Base-by-base conservation (phyloP, 306 rosid species). In the Vigna unguiculata region DNA sequence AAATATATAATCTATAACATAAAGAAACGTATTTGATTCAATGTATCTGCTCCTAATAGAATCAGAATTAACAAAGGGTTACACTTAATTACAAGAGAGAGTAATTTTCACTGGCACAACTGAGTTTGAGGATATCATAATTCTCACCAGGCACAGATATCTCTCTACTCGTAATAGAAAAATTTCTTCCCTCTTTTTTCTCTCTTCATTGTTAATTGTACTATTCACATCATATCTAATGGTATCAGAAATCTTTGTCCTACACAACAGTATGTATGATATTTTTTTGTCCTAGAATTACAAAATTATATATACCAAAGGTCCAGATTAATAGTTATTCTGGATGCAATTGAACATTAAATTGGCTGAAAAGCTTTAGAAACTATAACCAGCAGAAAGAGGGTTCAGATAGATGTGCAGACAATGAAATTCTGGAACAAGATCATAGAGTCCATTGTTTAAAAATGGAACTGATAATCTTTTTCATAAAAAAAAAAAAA, bases 401-500 rank as follows among this genome's bases (percentile, higher is more conserved):
- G 17, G 49, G 32, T 51, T 32, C 19, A 71, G 22, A 53, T 59
- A 52, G 20, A 70, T 19, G 25, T 28, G 17, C 13, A 70, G 51
- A 51, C 62, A 70, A 30, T 6, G 17, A 69, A 69, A 28, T 69
- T 70, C 30, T n/a, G 62, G 61, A 51, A 58, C 30, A 58, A 43
- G 17, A 22, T 5, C 24, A n/a, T n/a, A 41, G 16, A 47, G 53
- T 22, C 28, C 17, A 60, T 13, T 32, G 4, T 62, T 46, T 11
- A 19, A 58, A 22, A 28, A 57, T 14, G 19, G 38, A 51, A 71
- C 49, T 7, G 51, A 20, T 7, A n/a, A 40, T 40, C 6, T 1
- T 13, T 21, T 72, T 55, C 2, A 24, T 24, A 71, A 36, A 51
- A 32, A 52, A 36, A 71, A 71, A 36, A 51, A 32, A 52, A 36